These are phyloP conservation scores for Bromus sterilis DNA, from an alignment of 176 grass and related monocot genomes.

Conservation along the genomic window DNA sequence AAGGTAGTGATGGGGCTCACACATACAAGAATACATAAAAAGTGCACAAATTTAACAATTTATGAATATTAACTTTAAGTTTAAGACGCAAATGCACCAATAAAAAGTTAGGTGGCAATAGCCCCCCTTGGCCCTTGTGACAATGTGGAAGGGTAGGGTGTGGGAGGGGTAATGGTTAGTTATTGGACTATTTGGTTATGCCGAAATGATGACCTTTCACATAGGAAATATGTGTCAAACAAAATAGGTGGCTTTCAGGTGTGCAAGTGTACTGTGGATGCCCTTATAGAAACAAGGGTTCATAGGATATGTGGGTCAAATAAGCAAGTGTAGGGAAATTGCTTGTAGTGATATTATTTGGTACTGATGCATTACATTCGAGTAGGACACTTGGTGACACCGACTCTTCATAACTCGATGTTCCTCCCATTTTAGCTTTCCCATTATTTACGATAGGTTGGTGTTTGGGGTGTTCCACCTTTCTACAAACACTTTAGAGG, in stretches of 20 bases:
- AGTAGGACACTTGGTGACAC: not conserved
- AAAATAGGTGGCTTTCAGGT: not conserved
- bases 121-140: no score
- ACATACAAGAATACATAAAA: not conserved
- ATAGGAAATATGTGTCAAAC: not conserved
- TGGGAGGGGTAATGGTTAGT: no score
- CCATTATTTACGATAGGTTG: not conserved
- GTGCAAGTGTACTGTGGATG: not conserved
- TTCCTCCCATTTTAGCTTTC: not conserved
- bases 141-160: no score
- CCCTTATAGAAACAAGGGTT: not conserved
- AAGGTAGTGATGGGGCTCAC: not conserved
- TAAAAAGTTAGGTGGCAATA: not conserved
- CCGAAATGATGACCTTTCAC: not conserved
- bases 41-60: not conserved
- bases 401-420: not conserved
- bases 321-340: not conserved
- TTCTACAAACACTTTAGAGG: not conserved
- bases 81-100: no score
- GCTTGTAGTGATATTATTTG: not conserved
- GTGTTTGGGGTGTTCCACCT: not conserved
- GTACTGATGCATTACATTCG: not conserved
- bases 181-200: not conserved
- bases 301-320: not conserved
- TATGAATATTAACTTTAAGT: not conserved